Percentiles rank a stretch among this genome's conserved stretches.
These are phyloP conservation scores for Rhizophagus prolifer DNA, from an alignment of 192 early-diverging fungal species.

Conservation along the genomic window DNA sequence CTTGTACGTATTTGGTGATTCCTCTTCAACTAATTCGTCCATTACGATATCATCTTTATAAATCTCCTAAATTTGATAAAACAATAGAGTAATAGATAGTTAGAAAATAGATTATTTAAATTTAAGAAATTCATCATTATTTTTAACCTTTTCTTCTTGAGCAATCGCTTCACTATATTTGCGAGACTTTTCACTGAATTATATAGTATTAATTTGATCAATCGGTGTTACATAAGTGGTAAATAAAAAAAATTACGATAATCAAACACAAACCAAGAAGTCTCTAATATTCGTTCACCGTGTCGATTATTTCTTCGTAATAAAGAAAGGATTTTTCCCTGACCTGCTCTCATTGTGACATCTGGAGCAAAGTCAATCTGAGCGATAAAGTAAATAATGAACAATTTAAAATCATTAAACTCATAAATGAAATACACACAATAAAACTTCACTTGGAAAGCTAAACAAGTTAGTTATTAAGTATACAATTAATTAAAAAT, in stretches of 20 bases:
- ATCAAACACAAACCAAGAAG: slow-evolving; percentile 24
- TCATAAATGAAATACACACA: too few species aligned
- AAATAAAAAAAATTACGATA: slow-evolving; percentile 3
- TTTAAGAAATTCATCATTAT: not conserved
- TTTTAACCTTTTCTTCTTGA: not conserved
- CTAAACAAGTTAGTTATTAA: too few species aligned
- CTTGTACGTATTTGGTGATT: slow-evolving; percentile 47
- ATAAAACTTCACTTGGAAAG: too few species aligned
- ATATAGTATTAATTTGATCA: not conserved
- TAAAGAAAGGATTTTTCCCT: slow-evolving; percentile 66
- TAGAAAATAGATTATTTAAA: slow-evolving; percentile 7
- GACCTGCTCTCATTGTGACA: slow-evolving; percentile 76
- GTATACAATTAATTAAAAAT: slow-evolving; percentile 15
- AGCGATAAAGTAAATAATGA: not conserved
- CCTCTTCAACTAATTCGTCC: slow-evolving; percentile 62
- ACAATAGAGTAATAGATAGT: too few species aligned
- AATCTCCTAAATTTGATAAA: slow-evolving; percentile 29
- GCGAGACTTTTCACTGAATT: not conserved
- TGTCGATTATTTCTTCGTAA: slow-evolving; percentile 90
- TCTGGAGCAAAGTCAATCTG: slow-evolving; percentile 76
- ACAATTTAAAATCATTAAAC: not conserved
- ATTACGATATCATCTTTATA: slow-evolving; percentile 63
- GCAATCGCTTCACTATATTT: not conserved
- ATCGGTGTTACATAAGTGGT: slow-evolving; percentile 1
- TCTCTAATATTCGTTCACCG: slow-evolving; percentile 75